Evolutionary conservation across 768 basidiomycete species (phyloP), one percentile per base, ranked within the genome.

Genomic region (Rubroboletus satanas): DNA sequence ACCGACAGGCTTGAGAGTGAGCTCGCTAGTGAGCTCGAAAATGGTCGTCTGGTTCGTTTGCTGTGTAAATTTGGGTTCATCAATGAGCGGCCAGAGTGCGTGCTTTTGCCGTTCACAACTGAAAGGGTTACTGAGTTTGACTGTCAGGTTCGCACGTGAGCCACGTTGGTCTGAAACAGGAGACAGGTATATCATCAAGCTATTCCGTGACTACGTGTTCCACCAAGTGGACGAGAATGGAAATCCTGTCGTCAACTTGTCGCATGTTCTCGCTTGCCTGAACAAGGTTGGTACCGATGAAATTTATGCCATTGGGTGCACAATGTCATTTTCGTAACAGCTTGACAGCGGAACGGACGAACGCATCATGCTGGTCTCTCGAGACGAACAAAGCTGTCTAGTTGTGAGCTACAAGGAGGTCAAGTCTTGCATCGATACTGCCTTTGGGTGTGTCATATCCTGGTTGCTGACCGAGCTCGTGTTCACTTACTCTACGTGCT

Each of bases 141-240:
- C 3, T n/a, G n/a, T 42, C 21, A 95, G 93, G 63, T 97, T 97
- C 63, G 88, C 94, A n/a, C 87, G 89, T 39, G 96, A 98, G 64
- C 85, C 91, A 2, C 82, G 95, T 3, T 99, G 97, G 97, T 94
- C 95, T 12, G 97, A 99, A 67, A 98, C 97, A 0, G 97, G 97
- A 2, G 97, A 99, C 66, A 78, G 96, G 57, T 99, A 99, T 69
- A 93, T 98, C 67, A 82, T 99, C 77, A 98, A 97, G 77, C 81
- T 99, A 44, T 98, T 99, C 80, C 83, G 97, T 17, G 97, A 99
- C 71, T 95, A 90, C 63, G 94, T 99, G 26, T 99, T 99, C 72
- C 97, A 99, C 67, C 94, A 97, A 70, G 88, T 97, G 39, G 94
- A 97, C 60, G 91, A 93, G 66, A 80, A 83, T 60, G 91, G 93